phyloP scores from a whole-genome alignment of 2,329 filamentous ascomycete species.

The Phaeoacremonium minimum region DNA sequence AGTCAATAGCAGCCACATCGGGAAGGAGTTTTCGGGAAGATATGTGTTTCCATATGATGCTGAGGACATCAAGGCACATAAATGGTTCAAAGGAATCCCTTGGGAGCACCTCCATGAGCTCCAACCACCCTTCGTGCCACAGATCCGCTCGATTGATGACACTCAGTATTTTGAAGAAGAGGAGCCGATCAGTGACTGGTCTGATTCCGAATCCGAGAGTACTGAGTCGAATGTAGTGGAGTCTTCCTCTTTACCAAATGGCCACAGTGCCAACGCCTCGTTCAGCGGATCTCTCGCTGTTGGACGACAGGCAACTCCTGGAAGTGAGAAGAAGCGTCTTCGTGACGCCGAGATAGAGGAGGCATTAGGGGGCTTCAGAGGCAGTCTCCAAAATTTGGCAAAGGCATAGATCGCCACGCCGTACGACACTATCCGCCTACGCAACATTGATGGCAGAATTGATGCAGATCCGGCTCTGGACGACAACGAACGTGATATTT shows the following conservation, averaged over 20 bases:
- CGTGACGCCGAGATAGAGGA: slow-evolving; percentile 20
- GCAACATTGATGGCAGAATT: slow-evolving; percentile 44
- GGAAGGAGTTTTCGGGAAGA: slow-evolving; percentile 32
- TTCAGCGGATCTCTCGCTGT: not conserved
- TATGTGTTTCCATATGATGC: slow-evolving; percentile 83
- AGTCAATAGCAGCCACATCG: slow-evolving; percentile 16
- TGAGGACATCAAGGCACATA: slow-evolving; percentile 83
- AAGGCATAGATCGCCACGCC: slow-evolving; percentile 40
- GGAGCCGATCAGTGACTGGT: slow-evolving; percentile 63
- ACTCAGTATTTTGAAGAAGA: slow-evolving; percentile 91
- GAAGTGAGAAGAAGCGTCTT: slow-evolving; percentile 2
- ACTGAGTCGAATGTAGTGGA: slow-evolving; percentile 2
- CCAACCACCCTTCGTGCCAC: slow-evolving; percentile 75
- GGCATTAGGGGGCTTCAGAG: slow-evolving; percentile 31
- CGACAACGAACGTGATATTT: slow-evolving; percentile 29
- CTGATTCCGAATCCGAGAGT: slow-evolving; percentile 33
- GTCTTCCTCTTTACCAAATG: not conserved
- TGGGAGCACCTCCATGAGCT: slow-evolving; percentile 73
- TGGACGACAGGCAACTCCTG: not conserved
- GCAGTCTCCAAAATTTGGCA: slow-evolving; percentile 36
- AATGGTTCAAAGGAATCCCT: slow-evolving; percentile 75
- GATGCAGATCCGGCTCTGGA: slow-evolving; percentile 29
- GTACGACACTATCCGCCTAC: slow-evolving; percentile 43
- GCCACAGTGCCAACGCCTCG: not conserved
- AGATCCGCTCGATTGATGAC: slow-evolving; percentile 63